A percentile compares a stretch with the other conserved stretches of the same genome.
phyloP scores from a whole-genome alignment of 2,329 filamentous ascomycete species.

The Fusarium sacchari region DNA sequence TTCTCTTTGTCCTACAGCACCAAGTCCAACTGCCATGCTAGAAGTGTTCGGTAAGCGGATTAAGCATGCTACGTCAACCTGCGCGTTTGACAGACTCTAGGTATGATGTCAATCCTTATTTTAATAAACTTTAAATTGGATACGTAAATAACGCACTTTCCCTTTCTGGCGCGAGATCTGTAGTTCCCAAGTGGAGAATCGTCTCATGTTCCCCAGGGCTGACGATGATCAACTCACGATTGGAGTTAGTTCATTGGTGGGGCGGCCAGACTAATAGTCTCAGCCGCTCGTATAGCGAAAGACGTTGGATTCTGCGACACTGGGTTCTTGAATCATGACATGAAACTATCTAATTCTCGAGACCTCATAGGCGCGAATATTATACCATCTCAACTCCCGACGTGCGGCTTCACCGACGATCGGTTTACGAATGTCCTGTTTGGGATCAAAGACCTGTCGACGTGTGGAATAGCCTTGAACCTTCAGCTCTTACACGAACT shows the following conservation, averaged over 20 bases:
- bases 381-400: background rate
- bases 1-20: background rate
- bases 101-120: background rate
- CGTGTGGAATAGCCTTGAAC: too few relatives aligned
- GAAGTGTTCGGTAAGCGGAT: background rate
- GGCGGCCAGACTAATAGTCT: background rate
- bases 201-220: background rate
- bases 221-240: background rate
- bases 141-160: background rate
- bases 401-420: background rate
- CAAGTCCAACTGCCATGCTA: background rate
- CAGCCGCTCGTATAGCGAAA: background rate
- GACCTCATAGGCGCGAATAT: background rate
- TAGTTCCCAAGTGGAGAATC: background rate
- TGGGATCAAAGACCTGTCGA: background rate
- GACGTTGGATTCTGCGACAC: background rate
- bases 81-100: background rate
- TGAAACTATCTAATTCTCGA: background rate
- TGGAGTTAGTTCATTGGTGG: background rate
- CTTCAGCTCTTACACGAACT: background rate
- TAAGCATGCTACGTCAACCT: background rate
- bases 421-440: background rate
- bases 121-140: background rate
- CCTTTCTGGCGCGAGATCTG: background rate
- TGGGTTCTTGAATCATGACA: background rate